phyloP scores from a whole-genome alignment of 2,329 filamentous ascomycete species.

The Podosphaera xanthii region DNA sequence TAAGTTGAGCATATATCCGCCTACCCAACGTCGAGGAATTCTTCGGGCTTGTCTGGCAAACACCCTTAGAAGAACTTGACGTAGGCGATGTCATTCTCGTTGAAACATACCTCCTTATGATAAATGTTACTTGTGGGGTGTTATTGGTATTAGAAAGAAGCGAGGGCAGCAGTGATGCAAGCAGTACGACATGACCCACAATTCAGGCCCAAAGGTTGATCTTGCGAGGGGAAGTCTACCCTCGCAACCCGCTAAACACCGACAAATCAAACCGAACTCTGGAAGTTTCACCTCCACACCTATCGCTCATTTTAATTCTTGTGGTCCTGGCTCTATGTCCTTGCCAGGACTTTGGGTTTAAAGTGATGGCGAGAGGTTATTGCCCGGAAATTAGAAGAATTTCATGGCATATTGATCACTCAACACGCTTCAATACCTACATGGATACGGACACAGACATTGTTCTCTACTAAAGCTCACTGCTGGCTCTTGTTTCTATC shows the following conservation, averaged over 20 bases:
- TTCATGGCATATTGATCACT: neutral
- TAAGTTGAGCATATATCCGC: constrained; percentile 38
- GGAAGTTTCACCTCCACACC: neutral
- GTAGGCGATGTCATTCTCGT: constrained; percentile 13
- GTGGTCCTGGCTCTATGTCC: neutral
- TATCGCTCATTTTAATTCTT: neutral
- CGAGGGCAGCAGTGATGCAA: constrained; percentile 28
- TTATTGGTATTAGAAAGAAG: constrained; percentile 16
- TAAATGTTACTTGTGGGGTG: neutral
- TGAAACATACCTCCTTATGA: neutral
- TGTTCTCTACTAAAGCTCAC: constrained; percentile 23
- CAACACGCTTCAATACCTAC: neutral
- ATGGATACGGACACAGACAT: neutral
- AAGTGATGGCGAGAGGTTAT: neutral
- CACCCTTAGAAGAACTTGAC: constrained; percentile 17
- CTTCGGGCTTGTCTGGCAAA: constrained; percentile 30
- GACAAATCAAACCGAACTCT: neutral
- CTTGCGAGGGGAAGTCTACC: neutral
- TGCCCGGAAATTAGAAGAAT: neutral
- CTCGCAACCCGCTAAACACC: neutral
- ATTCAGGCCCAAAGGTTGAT: neutral
- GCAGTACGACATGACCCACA: constrained; percentile 17
- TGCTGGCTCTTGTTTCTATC: constrained; percentile 34
- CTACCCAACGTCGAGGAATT: constrained; percentile 22
- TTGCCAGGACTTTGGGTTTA: neutral